Evolutionary conservation across 139 green algal genomes (phyloP), one percentile per base, ranked within the genome.

Genomic region (Chlorella sp.): DNA sequence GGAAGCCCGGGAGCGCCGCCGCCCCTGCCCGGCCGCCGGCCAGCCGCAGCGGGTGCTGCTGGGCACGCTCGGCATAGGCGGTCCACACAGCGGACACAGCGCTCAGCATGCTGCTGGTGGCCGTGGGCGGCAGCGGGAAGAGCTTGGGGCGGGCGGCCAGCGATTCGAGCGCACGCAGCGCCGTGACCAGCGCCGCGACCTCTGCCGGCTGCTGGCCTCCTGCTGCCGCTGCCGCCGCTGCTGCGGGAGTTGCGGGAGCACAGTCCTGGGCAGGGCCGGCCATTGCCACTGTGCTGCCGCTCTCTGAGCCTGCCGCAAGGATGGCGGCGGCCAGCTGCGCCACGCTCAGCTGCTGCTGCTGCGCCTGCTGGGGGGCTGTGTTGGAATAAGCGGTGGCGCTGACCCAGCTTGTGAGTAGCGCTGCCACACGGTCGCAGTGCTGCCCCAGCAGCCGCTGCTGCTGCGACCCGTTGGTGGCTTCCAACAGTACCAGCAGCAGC

Each of bases 111-210:
- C 53, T 75, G 42, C 57, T 34, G 5, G 76, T 60, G 9, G 66
- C 32, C 11, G 64, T 37, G 0, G 57, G 22, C 32, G 78, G 34
- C 61, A 93, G 68, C 2, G 57, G 61, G 57, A 93, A 77, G 1
- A 83, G 75, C 15, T 91, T 73, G 42, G 86, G 76, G 4, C 89
- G 89, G 1, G 85, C 89, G 1, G 71, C 78, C 36, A 93, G 42
- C 39, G 89, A 91, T 78, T 93, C 91, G 61, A 93, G 73, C 24
- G 53, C 81, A 1, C 91, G 83, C 85, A 93, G 86, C 21, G 90
- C 85, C 0, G 90, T 92, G 85, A 85, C 90, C 66, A 87, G 40
- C 14, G 89, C 66, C 4, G 85, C 85, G 34, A 89, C 89, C 32
- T 82, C 86, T 1, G 85, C 85, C 32, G 22, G 19, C 28, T 32